These are phyloP conservation scores for Arthrobotrys entomopaga DNA, from an alignment of 2,329 filamentous ascomycete species.

Conservation along the genomic window DNA sequence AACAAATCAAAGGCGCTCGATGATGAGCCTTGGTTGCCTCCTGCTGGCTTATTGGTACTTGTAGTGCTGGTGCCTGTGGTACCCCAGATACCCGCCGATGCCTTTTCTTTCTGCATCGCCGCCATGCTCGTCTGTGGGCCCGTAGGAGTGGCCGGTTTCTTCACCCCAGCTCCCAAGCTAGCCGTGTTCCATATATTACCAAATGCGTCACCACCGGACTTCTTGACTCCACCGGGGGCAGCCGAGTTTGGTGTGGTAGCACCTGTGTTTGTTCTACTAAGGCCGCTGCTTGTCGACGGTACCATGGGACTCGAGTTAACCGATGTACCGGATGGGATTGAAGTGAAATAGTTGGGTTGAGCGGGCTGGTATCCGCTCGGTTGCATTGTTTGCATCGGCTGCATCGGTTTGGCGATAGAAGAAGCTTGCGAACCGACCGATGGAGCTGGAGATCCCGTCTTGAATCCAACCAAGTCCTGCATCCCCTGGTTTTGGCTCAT, in stretches of 20 bases:
- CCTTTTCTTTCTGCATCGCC: slow-evolving; percentile 98
- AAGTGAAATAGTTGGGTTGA: slow-evolving; percentile 95
- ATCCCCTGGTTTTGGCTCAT: slow-evolving; percentile 82
- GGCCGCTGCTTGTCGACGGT: slow-evolving; percentile 60
- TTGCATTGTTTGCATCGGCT: slow-evolving; percentile 60
- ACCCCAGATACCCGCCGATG: slow-evolving; percentile 92
- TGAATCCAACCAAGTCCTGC: slow-evolving; percentile 80
- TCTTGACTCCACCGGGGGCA: slow-evolving; percentile 60
- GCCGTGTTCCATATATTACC: slow-evolving; percentile 80
- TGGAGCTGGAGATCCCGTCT: slow-evolving; percentile 78
- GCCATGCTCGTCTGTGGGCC: slow-evolving; percentile 81
- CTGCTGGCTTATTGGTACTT: slow-evolving; percentile 16
- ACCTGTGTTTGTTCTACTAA: slow-evolving; percentile 60
- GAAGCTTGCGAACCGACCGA: slow-evolving; percentile 66
- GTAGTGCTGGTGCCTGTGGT: slow-evolving; percentile 67
- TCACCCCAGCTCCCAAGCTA: slow-evolving; percentile 75
- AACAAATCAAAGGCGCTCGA: slow-evolving; percentile 46
- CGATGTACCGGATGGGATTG: slow-evolving; percentile 67
- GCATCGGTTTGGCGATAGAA: slow-evolving; percentile 63
- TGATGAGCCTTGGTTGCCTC: slow-evolving; percentile 36
- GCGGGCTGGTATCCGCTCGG: slow-evolving; percentile 75
- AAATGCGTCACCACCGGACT: slow-evolving; percentile 82
- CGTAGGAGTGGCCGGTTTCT: slow-evolving; percentile 72
- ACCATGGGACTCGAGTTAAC: slow-evolving; percentile 46
- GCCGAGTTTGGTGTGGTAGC: slow-evolving; percentile 62